phyloP scores from a whole-genome alignment of 805 yeast genomes.

The Saccharomyces kudriavzevii region DNA sequence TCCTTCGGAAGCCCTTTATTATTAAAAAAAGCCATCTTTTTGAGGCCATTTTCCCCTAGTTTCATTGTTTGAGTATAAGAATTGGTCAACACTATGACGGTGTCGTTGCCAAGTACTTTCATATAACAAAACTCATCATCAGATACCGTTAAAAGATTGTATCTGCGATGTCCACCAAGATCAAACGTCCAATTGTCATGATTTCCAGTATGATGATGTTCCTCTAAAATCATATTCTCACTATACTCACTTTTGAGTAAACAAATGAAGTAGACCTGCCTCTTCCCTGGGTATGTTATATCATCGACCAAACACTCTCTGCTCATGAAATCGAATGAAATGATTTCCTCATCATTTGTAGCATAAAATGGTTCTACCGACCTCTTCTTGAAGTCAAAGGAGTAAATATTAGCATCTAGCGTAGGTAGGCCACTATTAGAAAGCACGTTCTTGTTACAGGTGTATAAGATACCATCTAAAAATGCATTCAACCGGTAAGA shows the following conservation, averaged over 20 bases:
- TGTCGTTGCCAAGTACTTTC: neutral
- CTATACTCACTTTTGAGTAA: neutral
- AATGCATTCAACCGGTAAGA: neutral
- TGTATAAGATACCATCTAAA: neutral
- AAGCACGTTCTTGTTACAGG: neutral
- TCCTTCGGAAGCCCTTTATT: neutral
- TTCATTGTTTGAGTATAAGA: neutral
- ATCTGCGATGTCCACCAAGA: neutral
- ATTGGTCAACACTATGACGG: neutral
- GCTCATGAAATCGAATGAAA: neutral
- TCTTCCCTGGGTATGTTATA: neutral
- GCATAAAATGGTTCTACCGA: neutral
- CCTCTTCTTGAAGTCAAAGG: neutral
- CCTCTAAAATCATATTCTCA: neutral
- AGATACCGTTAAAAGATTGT: neutral
- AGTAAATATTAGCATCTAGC: neutral
- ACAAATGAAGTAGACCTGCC: neutral
- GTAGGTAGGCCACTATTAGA: neutral
- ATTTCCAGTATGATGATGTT: neutral
- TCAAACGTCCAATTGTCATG: neutral
- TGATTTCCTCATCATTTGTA: neutral
- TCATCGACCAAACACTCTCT: neutral
- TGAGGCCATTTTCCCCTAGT: neutral
- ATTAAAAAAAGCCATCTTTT: neutral
- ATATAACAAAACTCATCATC: neutral